Evolutionary conservation across 1,284 basidiomycete species (phyloP).

Genomic region (Bjerkandera adusta): DNA sequence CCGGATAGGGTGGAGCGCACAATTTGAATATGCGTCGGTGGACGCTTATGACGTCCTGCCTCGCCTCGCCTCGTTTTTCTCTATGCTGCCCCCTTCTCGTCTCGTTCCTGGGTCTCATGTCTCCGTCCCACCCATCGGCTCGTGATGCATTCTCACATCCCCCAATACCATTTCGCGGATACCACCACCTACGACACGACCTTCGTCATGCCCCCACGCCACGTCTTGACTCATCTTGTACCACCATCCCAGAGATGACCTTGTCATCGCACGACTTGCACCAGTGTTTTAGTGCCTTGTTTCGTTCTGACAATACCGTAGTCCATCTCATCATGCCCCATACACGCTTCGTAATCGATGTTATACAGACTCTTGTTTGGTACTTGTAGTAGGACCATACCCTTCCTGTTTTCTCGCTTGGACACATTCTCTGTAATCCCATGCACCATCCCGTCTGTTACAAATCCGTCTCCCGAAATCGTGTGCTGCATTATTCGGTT

Average conservation of each 20-base stretch:
- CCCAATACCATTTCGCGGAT: background rate
- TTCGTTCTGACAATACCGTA: too few relatives aligned
- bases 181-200: background rate
- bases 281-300: too few relatives aligned
- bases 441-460: too few relatives aligned
- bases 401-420: too few relatives aligned
- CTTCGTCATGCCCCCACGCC: background rate
- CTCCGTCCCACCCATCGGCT: background rate
- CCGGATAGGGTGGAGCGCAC: too few relatives aligned
- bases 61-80: constrained; percentile 4
- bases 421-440: background rate
- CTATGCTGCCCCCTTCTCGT: background rate
- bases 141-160: background rate
- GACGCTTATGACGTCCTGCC: background rate
- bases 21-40: too few relatives aligned
- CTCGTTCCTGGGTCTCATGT: background rate
- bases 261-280: background rate
- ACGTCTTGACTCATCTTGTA: background rate
- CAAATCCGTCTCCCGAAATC: too few relatives aligned
- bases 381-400: background rate
- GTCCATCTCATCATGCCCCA: background rate
- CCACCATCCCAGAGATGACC: background rate
- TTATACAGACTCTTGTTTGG: background rate
- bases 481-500: too few relatives aligned
- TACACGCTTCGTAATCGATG: background rate